Evolutionary conservation across 1,284 basidiomycete genomes (phyloP).

Genomic region (Apiotrichum porosum): DNA sequence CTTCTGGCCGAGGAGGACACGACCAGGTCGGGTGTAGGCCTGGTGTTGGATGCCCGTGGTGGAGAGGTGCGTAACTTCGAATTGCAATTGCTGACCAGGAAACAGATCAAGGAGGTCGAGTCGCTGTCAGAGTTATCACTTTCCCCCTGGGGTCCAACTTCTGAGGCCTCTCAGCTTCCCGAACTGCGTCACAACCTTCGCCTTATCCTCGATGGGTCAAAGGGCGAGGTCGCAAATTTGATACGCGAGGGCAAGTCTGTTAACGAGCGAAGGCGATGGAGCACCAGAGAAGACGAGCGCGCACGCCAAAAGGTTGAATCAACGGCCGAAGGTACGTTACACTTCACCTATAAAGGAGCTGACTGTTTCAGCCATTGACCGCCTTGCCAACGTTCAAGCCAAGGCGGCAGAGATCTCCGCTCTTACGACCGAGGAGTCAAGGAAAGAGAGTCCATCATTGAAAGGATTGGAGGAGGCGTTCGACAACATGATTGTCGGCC

Average conservation of each 20-base stretch:
- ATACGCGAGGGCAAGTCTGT: conserved; percentile 82
- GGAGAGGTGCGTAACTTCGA: conserved; percentile 62
- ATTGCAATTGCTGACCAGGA: background rate
- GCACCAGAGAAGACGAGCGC: conserved; percentile 61
- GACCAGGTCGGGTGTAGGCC: conserved; percentile 60
- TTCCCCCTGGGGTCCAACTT: conserved; percentile 76
- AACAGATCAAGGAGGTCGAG: conserved; percentile 70
- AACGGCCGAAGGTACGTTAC: conserved; percentile 41
- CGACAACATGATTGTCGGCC: conserved; percentile 65
- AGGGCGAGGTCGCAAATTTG: conserved; percentile 76
- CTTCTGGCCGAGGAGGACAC: conserved; percentile 65
- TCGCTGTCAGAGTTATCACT: conserved; percentile 72
- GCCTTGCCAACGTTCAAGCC: conserved; percentile 68
- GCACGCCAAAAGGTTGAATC: conserved; percentile 62
- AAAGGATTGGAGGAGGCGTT: conserved; percentile 67
- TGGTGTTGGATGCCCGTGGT: conserved; percentile 90
- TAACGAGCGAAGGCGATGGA: conserved; percentile 69
- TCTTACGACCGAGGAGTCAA: conserved; percentile 59
- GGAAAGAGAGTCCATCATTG: conserved; percentile 59
- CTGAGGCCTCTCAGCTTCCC: conserved; percentile 78
- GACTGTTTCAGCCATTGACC: conserved; percentile 59
- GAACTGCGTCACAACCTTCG: conserved; percentile 93
- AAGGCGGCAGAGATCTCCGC: conserved; percentile 64
- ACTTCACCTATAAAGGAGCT: background rate
- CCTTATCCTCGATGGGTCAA: conserved; percentile 75